Percentiles rank a stretch among this genome's conserved stretches.
phyloP scores from a whole-genome alignment of 495 filamentous ascomycete genomes.

The Thozetella sp. region DNA sequence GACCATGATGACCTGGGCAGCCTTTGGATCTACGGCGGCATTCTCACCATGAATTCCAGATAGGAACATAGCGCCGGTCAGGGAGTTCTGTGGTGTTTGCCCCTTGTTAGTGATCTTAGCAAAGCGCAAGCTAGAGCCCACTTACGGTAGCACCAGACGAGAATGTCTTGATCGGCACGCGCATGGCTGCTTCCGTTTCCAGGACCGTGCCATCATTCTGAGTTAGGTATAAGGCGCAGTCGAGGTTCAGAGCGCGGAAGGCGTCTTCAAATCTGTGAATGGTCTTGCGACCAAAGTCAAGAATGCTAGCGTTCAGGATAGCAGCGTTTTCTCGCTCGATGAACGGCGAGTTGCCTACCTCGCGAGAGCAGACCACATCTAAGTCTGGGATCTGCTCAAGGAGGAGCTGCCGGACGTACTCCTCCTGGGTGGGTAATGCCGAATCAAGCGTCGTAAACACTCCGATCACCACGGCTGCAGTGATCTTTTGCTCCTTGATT shows the following conservation, averaged over 20 bases:
- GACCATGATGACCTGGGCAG: constrained; percentile 49
- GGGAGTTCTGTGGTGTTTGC: too few relatives aligned
- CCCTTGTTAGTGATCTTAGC: too few relatives aligned
- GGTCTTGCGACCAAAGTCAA: constrained; percentile 42
- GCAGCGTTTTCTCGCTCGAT: constrained; percentile 55
- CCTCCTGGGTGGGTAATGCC: too few relatives aligned
- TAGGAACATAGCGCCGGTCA: constrained; percentile 50
- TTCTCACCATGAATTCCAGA: too few relatives aligned
- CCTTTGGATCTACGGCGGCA: too few relatives aligned
- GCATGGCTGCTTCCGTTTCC: constrained; percentile 36
- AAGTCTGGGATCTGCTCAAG: constrained; percentile 6
- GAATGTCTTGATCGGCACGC: constrained; percentile 52
- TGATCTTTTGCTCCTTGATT: constrained; percentile 23
- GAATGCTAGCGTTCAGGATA: constrained; percentile 52
- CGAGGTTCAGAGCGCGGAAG: constrained; percentile 38
- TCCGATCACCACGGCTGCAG: constrained; percentile 34
- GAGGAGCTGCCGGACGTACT: too few relatives aligned
- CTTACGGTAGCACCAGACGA: too few relatives aligned
- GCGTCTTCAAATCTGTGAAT: constrained; percentile 43
- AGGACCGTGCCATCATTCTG: constrained; percentile 56
- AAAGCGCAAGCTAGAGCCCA: too few relatives aligned
- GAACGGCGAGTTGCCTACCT: constrained; percentile 44
- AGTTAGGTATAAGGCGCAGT: constrained; percentile 50
- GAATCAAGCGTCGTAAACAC: constrained; percentile 36
- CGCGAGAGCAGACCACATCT: constrained; percentile 32